Percentiles rank a stretch among this genome's conserved stretches.
These are phyloP conservation scores for Naganishia friedmannii DNA, from an alignment of 768 basidiomycete genomes.

Conservation along the genomic window DNA sequence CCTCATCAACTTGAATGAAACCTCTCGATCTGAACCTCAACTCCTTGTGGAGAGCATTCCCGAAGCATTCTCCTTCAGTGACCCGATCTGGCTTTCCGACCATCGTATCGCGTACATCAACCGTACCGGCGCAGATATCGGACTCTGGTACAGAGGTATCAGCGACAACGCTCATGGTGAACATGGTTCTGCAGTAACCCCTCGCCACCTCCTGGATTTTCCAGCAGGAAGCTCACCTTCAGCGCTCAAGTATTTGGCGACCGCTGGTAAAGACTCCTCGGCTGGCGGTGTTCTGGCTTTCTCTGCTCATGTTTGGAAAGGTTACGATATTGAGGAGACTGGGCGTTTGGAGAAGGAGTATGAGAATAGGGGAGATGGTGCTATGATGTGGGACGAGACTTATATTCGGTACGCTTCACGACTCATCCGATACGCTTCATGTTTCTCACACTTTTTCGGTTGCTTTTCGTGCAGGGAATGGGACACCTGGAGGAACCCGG, in stretches of 20 bases:
- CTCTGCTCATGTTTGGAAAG: conserved; percentile 74
- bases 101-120: conserved; percentile 26
- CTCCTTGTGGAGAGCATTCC: conserved; percentile 2
- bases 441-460: too few species aligned
- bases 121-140: conserved; percentile 17
- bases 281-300: conserved; percentile 69
- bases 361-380: conserved; percentile 69
- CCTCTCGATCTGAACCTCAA: conserved; percentile 29
- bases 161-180: neutral
- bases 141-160: conserved; percentile 19
- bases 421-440: neutral
- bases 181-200: conserved; percentile 31
- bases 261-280: conserved; percentile 30
- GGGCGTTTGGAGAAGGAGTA: conserved; percentile 68
- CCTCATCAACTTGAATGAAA: conserved; percentile 31
- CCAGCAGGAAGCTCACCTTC: conserved; percentile 32
- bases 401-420: conserved; percentile 57
- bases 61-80: conserved; percentile 12
- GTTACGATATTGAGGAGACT: conserved; percentile 68
- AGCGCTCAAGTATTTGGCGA: conserved; percentile 30
- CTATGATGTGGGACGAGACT: conserved; percentile 66
- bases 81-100: conserved; percentile 33
- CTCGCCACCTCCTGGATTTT: conserved; percentile 36
- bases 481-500: conserved; percentile 68
- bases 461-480: conserved; percentile 57